Evolutionary conservation across 2,329 filamentous ascomycete species (phyloP).

Genomic region (Stylonectria norvegica): DNA sequence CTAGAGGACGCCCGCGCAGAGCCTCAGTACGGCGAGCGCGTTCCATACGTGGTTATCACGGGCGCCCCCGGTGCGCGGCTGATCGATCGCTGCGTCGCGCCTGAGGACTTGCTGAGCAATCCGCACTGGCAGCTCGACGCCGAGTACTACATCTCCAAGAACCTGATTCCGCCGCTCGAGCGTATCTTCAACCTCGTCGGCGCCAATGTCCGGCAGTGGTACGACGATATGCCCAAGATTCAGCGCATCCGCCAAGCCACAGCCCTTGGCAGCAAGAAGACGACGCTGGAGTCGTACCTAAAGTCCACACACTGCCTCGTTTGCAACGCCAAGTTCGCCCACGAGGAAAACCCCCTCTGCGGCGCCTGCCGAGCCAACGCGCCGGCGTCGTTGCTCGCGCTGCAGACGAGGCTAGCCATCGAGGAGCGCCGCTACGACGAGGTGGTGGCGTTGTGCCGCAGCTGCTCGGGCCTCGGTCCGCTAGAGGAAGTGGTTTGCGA

Average conservation of each 20-base stretch:
- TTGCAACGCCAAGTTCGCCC: constrained; percentile 47
- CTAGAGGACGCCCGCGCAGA: constrained; percentile 80
- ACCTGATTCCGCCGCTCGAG: constrained; percentile 89
- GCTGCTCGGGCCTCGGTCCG: constrained; percentile 70
- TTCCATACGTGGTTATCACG: constrained; percentile 90
- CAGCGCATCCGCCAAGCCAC: constrained; percentile 58
- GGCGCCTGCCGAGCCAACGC: constrained; percentile 49
- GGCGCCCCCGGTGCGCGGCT: constrained; percentile 83
- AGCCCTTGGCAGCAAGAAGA: constrained; percentile 44
- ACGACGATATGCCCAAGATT: constrained; percentile 92
- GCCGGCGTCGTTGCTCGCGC: constrained; percentile 59
- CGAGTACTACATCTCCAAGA: constrained; percentile 96
- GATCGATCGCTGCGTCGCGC: constrained; percentile 85
- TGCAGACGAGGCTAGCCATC: constrained; percentile 59
- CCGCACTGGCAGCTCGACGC: constrained; percentile 80
- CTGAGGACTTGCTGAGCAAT: constrained; percentile 74
- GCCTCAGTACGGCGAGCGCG: constrained; percentile 90
- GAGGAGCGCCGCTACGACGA: constrained; percentile 63
- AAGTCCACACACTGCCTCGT: constrained; percentile 73
- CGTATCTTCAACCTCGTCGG: constrained; percentile 96
- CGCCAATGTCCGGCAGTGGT: constrained; percentile 87
- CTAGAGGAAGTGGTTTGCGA: constrained; percentile 81
- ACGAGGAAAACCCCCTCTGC: constrained; percentile 50
- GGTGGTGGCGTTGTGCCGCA: constrained; percentile 70
- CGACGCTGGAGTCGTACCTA: constrained; percentile 94